Base-by-base conservation (phyloP, 1,284 basidiomycete genomes). In the Mycosarcoma mackinlayi region DNA sequence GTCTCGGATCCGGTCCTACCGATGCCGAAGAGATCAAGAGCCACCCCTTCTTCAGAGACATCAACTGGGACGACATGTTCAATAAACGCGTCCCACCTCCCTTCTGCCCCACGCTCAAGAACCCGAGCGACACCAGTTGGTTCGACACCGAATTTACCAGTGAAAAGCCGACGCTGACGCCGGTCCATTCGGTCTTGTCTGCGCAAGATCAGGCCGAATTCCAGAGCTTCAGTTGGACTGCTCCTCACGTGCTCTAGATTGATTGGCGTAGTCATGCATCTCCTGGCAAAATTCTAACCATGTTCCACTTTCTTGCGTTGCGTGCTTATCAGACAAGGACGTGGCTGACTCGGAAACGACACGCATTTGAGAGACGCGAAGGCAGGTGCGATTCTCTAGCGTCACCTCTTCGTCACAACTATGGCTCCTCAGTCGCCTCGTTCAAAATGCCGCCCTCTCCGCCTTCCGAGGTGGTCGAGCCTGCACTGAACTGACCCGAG, bases 1-100 rank as follows among this genome's bases (percentile, higher is more conserved):
- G 96, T 65, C 87, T 99, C n/a, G 96, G 96, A 23, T 91, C 94
- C n/a, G 90, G 90, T 9, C 92, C 93, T 76, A 88, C 88, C 47
- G 96, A 98, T 78, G 96, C 96, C 0, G 92, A 93, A 77, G 96
- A 98, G 78, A 96, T 99, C 86, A 99, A 98, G 86, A 87, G 88
- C 61, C 96, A 98, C 84, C 89, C 93, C 13, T 99, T 98, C 88
- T 98, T 99, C 88, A 92, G 94, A 83, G 95, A 98, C 81, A 91
- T 96, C 68, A 96, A 87, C 85, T 99, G 92, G 85, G 94, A 98
- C 77, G 94, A 97, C 83, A 91, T 98, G 34, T 84, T 96, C 74
- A 87, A 96, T 85, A 98, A 98, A 85, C 91, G 94, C 52, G 94
- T 98, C 75, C 93, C 94, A 31, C 92, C 94, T 33, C 93, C 96